These are phyloP conservation scores for Rhynchosporium agropyri DNA, from an alignment of 2,329 filamentous ascomycete genomes.

Conservation along the genomic window DNA sequence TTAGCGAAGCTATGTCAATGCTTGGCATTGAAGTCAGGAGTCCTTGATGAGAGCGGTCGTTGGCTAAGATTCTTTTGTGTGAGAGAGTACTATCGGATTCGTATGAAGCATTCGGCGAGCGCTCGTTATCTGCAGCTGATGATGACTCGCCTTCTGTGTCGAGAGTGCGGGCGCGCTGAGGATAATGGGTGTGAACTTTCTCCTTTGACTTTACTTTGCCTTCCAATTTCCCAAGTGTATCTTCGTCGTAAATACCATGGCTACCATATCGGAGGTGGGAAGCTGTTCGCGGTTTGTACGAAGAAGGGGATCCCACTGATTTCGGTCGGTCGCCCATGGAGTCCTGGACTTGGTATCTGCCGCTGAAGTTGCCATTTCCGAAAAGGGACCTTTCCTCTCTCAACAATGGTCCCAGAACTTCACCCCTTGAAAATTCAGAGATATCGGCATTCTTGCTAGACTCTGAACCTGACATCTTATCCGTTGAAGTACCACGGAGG, in stretches of 20 bases:
- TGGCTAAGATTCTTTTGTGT: conserved; percentile 21
- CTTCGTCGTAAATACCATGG: conserved; percentile 36
- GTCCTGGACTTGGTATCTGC: conserved; percentile 7
- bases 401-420: conserved; percentile 16
- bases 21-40: conserved; percentile 13
- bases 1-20: conserved; percentile 1
- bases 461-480: conserved; percentile 17
- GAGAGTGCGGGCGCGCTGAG: conserved; percentile 25
- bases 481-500: conserved; percentile 26
- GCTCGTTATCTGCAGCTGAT: conserved; percentile 40
- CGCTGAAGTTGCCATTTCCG: conserved; percentile 17
- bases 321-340: conserved; percentile 8
- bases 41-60: conserved; percentile 17
- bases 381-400: conserved; percentile 20
- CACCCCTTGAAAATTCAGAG: conserved; percentile 14
- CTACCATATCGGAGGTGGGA: conserved; percentile 42
- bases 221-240: conserved; percentile 37
- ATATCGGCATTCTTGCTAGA: conserved; percentile 21
- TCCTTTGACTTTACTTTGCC: conserved; percentile 28
- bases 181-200: conserved; percentile 30
- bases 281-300: conserved; percentile 42
- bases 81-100: conserved; percentile 39
- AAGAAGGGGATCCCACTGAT: conserved; percentile 22
- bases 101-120: conserved; percentile 37
- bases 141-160: conserved; percentile 31